These are phyloP conservation scores for Sophora flavescens DNA, from an alignment of 306 rosid genomes.

Conservation along the genomic window DNA sequence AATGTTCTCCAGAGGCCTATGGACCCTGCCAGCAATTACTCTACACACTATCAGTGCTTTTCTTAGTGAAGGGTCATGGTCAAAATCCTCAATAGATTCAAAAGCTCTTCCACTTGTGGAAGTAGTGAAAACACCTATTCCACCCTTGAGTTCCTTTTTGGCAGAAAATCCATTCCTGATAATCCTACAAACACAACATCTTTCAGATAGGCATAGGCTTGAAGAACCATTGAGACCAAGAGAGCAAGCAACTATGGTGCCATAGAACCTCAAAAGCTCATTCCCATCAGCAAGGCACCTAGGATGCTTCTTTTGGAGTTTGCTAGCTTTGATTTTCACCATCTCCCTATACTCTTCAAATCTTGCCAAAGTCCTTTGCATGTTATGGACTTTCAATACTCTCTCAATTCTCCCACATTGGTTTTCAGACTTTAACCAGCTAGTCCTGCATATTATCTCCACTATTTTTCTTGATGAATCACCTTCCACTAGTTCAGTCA, in stretches of 20 bases:
- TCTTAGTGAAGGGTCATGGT: conserved; percentile 53
- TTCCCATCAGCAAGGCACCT: conserved; percentile 95
- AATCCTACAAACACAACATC: conserved; percentile 86
- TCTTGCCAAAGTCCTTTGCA: conserved; percentile 88
- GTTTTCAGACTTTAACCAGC: conserved; percentile 83
- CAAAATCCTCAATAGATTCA: conserved; percentile 63
- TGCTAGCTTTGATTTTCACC: conserved; percentile 90
- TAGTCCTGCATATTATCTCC: conserved; percentile 87
- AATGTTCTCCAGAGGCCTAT: conserved; percentile 85
- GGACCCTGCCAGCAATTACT: conserved; percentile 92
- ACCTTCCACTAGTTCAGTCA: conserved; percentile 89
- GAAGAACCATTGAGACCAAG: conserved; percentile 86
- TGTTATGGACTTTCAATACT: conserved; percentile 92
- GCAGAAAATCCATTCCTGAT: conserved; percentile 86
- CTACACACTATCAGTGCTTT: conserved; percentile 83
- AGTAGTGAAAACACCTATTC: conserved; percentile 91
- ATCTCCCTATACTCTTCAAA: conserved; percentile 91
- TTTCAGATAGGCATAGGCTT: conserved; percentile 75
- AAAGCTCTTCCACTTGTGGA: conserved; percentile 94
- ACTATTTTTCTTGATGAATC: conserved; percentile 93
- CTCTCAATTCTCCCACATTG: conserved; percentile 78
- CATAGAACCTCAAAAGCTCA: conserved; percentile 89
- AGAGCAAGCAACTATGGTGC: conserved; percentile 76
- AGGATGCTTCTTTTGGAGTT: conserved; percentile 93
- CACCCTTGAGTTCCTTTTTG: conserved; percentile 85